Evolutionary conservation across 2,329 filamentous ascomycete species (phyloP), one percentile per base, ranked within the genome.

Genomic region (Botryotinia convoluta): DNA sequence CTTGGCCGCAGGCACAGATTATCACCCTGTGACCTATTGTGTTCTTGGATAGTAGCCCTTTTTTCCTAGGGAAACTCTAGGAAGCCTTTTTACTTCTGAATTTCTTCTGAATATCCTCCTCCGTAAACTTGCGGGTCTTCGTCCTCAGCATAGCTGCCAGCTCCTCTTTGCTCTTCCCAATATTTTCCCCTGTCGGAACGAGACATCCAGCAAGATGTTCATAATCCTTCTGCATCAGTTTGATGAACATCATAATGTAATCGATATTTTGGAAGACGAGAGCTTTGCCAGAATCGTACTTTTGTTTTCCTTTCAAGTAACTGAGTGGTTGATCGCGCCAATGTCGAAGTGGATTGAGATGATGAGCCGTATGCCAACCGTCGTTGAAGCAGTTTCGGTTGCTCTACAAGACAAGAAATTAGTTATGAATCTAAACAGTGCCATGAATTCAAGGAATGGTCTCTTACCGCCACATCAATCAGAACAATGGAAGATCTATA

Each of bases 351-450:
- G 92, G 92, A 82, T 94, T 93, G 69, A 94, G 87, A 78, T 94
- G 92, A 79, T 94, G 93, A 29, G 91, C 93, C 10, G 92, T 94
- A 82, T 94, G 92, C 81, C 94, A 94, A 76, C 92, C 92, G 78
- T 94, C 92, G 78, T 95, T 94, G 86, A 91, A 94, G 83, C 91
- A 95, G 82, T 91, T 91, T 51, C 93, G 91, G 81, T 95, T 95
- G 82, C 90, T 93, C 92, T 94, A 77, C 51, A 51, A 32, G 14
- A 18, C 35, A 39, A 20, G 64, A 22, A 14, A 73, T 77, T 71
- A 79, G 75, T 61, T 39, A 29, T 51, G 22, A 12, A 32, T 8
- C 26, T 32, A 1, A 29, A 26, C 22, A 64, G 32, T 60, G 37
- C 20, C n/a, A 37, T 60, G 75, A 35, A 54, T 16, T 57, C 22